Conservation (phyloP, 2,329 filamentous ascomycete genomes). For the Fusarium circinatum region DNA sequence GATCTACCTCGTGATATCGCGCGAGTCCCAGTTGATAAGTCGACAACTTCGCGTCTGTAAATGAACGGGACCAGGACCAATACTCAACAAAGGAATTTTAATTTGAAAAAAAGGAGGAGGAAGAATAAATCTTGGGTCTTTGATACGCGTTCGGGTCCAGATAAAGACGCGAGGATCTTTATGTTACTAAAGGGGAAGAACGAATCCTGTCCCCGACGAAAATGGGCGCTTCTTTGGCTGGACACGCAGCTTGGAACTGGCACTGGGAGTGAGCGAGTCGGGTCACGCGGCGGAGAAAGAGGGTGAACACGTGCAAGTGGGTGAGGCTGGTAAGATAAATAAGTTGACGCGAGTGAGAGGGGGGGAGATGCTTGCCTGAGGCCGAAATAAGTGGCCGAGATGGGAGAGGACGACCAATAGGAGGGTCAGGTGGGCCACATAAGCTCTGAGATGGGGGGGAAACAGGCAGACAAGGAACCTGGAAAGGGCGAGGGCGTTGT, state of each 20-base stretch:
- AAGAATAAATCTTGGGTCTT: constrained; percentile 15
- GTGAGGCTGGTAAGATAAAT: constrained; percentile 52
- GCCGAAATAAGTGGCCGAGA: constrained; percentile 23
- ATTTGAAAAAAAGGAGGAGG: constrained; percentile 1
- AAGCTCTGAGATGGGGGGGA: constrained; percentile 27
- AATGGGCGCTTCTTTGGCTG: constrained; percentile 18
- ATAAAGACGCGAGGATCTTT: constrained; percentile 41
- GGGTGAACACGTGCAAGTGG: constrained; percentile 55
- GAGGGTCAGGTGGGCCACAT: constrained; percentile 34
- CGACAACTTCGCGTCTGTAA: constrained; percentile 35
- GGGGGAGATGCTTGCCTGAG: constrained; percentile 38
- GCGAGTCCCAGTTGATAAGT: constrained; percentile 48
- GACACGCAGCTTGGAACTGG: constrained; percentile 29
- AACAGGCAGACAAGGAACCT: constrained; percentile 7
- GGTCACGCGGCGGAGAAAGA: constrained; percentile 54
- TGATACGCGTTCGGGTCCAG: constrained; percentile 23
- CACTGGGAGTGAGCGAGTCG: constrained; percentile 42
- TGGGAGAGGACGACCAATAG: constrained; percentile 31
- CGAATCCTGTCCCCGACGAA: constrained; percentile 15
- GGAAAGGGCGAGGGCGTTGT: constrained; percentile 14
- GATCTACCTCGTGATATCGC: constrained; percentile 62
- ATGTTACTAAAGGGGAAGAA: constrained; percentile 43
- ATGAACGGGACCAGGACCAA: constrained; percentile 4
- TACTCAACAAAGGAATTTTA: constrained; percentile 3
- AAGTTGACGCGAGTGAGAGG: constrained; percentile 34